Evolutionary conservation across 2,329 filamentous ascomycete genomes (phyloP).

Genomic region (Pyrenochaeta sp.): DNA sequence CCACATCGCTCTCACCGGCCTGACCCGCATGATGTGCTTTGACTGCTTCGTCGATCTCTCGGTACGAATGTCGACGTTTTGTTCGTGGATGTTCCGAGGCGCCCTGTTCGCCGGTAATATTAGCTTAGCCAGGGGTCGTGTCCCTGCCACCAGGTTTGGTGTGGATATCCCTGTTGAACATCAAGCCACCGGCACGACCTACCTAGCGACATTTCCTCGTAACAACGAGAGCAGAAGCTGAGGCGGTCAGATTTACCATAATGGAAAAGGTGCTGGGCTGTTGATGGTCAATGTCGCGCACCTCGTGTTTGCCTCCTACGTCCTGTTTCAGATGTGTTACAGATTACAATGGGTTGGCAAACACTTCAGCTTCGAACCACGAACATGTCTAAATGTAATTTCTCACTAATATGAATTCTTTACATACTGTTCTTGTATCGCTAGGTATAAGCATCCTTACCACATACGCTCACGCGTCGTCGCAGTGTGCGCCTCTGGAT

Average conservation of each 20-base stretch:
- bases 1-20: not conserved
- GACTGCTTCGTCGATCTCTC: not conserved
- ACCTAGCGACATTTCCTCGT: not conserved
- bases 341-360: slow-evolving; percentile 15
- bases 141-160: not conserved
- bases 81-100: not conserved
- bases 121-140: not conserved
- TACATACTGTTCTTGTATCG: slow-evolving; percentile 8
- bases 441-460: slow-evolving; percentile 6
- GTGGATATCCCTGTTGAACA: not conserved
- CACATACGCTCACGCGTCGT: slow-evolving; percentile 3
- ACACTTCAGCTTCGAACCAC: slow-evolving; percentile 8
- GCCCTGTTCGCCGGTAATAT: not conserved
- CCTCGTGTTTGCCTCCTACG: not conserved
- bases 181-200: not conserved
- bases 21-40: not conserved
- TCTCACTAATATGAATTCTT: slow-evolving; percentile 17
- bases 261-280: not conserved
- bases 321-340: slow-evolving; percentile 31
- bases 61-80: not conserved
- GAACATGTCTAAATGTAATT: slow-evolving; percentile 4
- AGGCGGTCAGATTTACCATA: not conserved
- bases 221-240: not conserved
- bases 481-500: slow-evolving; percentile 16
- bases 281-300: not conserved